A percentile compares a stretch with the other conserved stretches of the same genome.
phyloP scores from a whole-genome alignment of 75 land plant genomes.

The Pinus tabuliformis region DNA sequence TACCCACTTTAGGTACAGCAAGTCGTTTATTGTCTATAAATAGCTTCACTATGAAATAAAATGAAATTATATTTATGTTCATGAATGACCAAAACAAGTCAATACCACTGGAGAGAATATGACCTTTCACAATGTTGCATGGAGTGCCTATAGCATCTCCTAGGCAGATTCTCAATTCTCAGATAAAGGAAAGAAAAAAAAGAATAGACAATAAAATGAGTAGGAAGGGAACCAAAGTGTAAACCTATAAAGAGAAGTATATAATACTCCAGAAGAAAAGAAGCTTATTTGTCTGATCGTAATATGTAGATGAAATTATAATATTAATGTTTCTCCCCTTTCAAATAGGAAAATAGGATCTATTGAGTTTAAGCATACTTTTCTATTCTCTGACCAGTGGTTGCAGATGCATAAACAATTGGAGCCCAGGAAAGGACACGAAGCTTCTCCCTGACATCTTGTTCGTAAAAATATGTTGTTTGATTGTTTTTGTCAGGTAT shows the following conservation, averaged over 20 bases:
- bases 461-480: constrained; percentile 70
- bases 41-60: background rate
- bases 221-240: no score
- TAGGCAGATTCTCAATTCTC: no score
- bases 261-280: no score
- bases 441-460: constrained; percentile 87
- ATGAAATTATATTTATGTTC: no score
- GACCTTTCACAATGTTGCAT: no score
- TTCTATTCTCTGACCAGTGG: constrained; percentile 72
- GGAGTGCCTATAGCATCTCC: no score
- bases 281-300: constrained; percentile 1
- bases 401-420: constrained; percentile 92
- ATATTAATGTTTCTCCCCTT: background rate
- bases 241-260: no score
- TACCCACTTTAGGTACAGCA: background rate
- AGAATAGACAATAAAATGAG: no score
- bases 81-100: no score
- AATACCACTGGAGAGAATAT: no score
- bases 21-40: background rate
- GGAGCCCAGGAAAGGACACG: constrained; percentile 93
- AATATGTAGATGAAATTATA: background rate
- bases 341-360: background rate
- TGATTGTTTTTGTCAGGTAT: constrained; percentile 83
- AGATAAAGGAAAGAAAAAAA: no score
- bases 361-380: constrained; percentile 38